These are phyloP conservation scores for Exophiala lecanii-corni DNA, from an alignment of 2,329 filamentous ascomycete species.

Conservation along the genomic window DNA sequence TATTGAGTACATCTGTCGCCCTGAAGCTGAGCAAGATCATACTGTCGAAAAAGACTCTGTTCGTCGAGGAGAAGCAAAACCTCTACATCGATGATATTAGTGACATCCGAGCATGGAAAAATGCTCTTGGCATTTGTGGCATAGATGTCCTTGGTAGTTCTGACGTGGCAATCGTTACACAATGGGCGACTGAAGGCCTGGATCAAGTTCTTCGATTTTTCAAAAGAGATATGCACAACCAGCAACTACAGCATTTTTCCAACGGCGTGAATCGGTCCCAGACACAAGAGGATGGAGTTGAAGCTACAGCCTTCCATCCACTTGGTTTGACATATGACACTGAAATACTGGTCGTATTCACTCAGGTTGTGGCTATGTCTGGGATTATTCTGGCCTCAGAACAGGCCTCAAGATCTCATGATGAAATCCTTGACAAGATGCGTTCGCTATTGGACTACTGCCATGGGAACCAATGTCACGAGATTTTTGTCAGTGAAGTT, in stretches of 20 bases:
- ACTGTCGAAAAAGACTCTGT: constrained; percentile 58
- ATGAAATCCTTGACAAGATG: constrained; percentile 22
- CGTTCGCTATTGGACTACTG: constrained; percentile 28
- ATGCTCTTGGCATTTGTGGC: constrained; percentile 38
- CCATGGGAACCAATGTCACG: constrained; percentile 9
- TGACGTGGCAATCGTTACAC: constrained; percentile 17
- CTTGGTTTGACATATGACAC: constrained; percentile 69
- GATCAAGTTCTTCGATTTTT: constrained; percentile 4
- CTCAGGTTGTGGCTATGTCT: constrained; percentile 38
- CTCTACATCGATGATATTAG: constrained; percentile 80
- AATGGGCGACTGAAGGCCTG: constrained; percentile 53
- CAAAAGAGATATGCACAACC: no score
- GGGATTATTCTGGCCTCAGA: constrained; percentile 30
- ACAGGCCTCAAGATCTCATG: not conserved
- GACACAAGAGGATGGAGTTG: constrained; percentile 60
- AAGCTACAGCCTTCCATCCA: constrained; percentile 9
- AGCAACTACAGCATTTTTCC: no score
- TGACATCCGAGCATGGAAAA: constrained; percentile 67
- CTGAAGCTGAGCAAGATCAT: constrained; percentile 11
- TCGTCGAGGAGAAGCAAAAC: constrained; percentile 88
- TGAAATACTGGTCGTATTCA: constrained; percentile 54
- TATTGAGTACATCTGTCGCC: constrained; percentile 8
- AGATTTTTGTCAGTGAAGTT: constrained; percentile 21
- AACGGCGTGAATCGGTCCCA: no score
- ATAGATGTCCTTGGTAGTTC: not conserved